Evolutionary conservation across 306 rosid genomes (phyloP), one percentile per base, ranked within the genome.

Genomic region (Rosa rugosa): DNA sequence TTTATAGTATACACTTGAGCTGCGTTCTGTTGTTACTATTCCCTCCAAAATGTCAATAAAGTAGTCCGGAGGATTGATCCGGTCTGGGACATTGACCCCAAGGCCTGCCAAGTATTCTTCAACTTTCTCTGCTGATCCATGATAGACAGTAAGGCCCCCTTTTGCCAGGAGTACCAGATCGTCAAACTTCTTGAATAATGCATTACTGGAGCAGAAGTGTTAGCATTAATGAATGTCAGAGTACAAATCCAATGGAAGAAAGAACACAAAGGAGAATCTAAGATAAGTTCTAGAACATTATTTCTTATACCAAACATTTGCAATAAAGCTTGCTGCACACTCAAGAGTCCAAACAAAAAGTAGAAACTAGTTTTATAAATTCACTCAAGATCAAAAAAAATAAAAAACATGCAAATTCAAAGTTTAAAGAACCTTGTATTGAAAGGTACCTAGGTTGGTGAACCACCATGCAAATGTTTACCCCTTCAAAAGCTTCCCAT

Each of bases 401-500:
- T 0, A 6, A 6, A 5, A 44, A 44, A 44, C 11, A 44, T 9
- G 46, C 11, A 44, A 44, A 11, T 44, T 44, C 46, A 8, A 11
- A 7, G 11, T 44, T 44, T 11, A 44, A 8, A 44, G 82, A 40
- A 23, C 10, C 42, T 71, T 71, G 59, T 66, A 51, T 18, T 42
- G 64, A 70, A 75, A 80, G 62, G 77, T 87, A 94, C 99, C 97
- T 92, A 56, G 99, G 99, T 88, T 94, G 99, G 84, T 94, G 99
- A 83, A 94, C 99, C 86, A 94, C 99, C 95, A 85, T 87, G 84
- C 97, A 94, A 75, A 94, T 84, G 75, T 93, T 94, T 40, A 94
- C 97, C 69, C 97, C 99, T 85, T 91, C 97, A 31, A 94, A 97
- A 81, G 97, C 97, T 88, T 94, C 97, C 34, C 93, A 93, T 83